Base-by-base conservation (phyloP, 345 rosid genomes). In the Bruguiera parviflora region DNA sequence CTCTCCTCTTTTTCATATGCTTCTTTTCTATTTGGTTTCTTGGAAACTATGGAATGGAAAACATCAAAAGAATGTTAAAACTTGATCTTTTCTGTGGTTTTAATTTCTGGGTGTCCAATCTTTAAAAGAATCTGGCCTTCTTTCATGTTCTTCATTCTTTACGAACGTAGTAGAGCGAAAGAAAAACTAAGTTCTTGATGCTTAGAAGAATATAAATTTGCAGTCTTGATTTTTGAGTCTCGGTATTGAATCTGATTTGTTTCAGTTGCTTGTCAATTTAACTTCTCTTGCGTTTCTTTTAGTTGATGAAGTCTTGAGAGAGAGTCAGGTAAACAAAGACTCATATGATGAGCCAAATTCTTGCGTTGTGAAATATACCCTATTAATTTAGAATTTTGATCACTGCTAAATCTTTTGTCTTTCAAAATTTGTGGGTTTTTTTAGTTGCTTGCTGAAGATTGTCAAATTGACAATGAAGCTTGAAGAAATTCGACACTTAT, bases 401-500 rank as follows among this genome's bases (percentile, higher is more conserved):
- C 28, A 28, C 52, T 7, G 9, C 6, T 46, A 20, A 5, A 15
- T 61, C 71, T 37, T 19, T 57, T 39, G 10, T 55, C 3, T 19
- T 47, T 53, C 43, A 1, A 9, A 51, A n/a, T 52, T 37, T 39
- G 56, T 47, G 58, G 67, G 43, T 31, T 32, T 31, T 32, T 62
- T 19, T 63, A 84, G 90, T 64, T 86, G 73, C 69, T 78, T 18
- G 35, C 83, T 31, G 9, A 67, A 63, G 88, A 84, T 72, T 73
- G 78, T 61, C 80, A 75, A 69, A 69, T 69, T 4, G 58, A 9
- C 6, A 74, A 75, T n/a, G 84, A 73, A 60, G 81, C 51, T 59
- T 61, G 79, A 71, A 83, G 83, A 71, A 87, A 87, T 69, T 64
- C 81, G 19, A 76, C 87, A 2, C 66, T 79, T 53, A 75, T 84